A percentile compares a stretch with the other conserved stretches of the same genome.
Evolutionary conservation across 345 rosid genomes (phyloP).

Genomic region (Firmiana major): DNA sequence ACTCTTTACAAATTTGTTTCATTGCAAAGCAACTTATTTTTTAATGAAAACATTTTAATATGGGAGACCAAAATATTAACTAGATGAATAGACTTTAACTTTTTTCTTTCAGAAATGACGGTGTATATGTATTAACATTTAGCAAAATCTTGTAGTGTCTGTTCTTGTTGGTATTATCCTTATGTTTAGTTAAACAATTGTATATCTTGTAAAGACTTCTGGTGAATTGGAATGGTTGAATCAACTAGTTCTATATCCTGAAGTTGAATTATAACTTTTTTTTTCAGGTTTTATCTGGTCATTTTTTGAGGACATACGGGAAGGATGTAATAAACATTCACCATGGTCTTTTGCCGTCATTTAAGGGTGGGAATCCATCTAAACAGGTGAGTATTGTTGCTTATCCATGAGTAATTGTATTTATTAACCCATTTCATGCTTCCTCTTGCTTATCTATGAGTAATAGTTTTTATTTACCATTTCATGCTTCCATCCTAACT

Average conservation of each 20-base stretch:
- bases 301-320: constrained; percentile 67
- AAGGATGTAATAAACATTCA: constrained; percentile 95
- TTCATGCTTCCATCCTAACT: constrained; percentile 9
- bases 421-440: constrained; percentile 2
- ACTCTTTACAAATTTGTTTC: background rate
- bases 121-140: background rate
- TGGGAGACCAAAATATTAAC: background rate
- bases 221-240: background rate
- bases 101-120: constrained; percentile 4
- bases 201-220: background rate
- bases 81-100: constrained; percentile 5
- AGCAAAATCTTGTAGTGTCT: background rate
- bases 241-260: background rate
- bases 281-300: constrained; percentile 64
- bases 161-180: constrained; percentile 1
- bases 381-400: constrained; percentile 57
- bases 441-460: constrained; percentile 11
- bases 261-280: constrained; percentile 1
- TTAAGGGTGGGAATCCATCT: constrained; percentile 80
- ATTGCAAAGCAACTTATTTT: background rate
- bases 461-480: constrained; percentile 4
- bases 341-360: constrained; percentile 97
- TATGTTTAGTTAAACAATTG: background rate
- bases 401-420: constrained; percentile 14
- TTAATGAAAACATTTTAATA: background rate